Evolutionary conservation across 805 yeast species (phyloP), one percentile per base, ranked within the genome.

Genomic region (Kregervanrija fluxuum): DNA sequence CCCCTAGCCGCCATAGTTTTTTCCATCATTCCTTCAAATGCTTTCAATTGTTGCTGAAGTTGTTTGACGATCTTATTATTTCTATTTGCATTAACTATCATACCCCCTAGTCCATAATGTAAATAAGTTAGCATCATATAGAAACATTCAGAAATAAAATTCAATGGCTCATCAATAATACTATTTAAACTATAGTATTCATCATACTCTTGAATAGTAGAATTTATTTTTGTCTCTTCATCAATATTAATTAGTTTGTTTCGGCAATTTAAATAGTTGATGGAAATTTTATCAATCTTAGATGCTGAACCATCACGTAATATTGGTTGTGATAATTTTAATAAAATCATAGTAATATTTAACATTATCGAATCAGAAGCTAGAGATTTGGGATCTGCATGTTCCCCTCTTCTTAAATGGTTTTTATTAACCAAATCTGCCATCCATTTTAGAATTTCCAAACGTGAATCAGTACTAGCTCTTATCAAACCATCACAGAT

Each of bases 131-230:
- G 69, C 5, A 90, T 79, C 45, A 93, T 61, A 56, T 74, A 93
- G 62, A 89, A 93, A 55, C 95, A 83, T 52, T 91, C 93, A 8
- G 96, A 80, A n/a, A 93, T 87, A 60, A 93, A 93, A 56, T 93
- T 91, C 33, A 62, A 40, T 34, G 57, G 50, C 9, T 45, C 47
- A 3, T 30, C 34, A 48, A 62, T 59, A n/a, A 62, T 57, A 11
- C 68, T 60, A 35, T 65, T 66, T 33, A 65, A 60, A 5, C 71
- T 64, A 55, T 75, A 77, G 54, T 75, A 79, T 41, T 75, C 79
- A 40, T 73, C 72, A 4, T 87, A 83, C 54, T 85, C 93, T 46
- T 74, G 74, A 38, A 76, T 71, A 32, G 93, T 85, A 2, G 96
- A 75, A 53, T 85, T 82, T 14, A 88, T 71, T 56, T 93, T 79